Evolutionary conservation across 2,329 filamentous ascomycete species (phyloP).

Genomic region (Blumeria hordei): DNA sequence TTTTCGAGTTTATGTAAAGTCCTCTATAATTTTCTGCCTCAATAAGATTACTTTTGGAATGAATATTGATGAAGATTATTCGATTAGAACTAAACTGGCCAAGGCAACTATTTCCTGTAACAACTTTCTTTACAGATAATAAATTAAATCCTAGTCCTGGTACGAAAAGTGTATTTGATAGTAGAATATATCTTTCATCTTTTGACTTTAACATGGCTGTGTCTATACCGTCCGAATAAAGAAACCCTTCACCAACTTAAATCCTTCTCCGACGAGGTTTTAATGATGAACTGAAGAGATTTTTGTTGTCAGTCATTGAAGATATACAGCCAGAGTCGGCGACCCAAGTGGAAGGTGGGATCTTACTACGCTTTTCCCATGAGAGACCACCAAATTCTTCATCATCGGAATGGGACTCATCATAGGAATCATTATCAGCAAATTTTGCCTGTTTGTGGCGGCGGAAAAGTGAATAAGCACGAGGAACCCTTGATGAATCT

Average conservation of each 20-base stretch:
- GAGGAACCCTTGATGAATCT: background rate
- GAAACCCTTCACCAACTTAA: background rate
- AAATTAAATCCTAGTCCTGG: background rate
- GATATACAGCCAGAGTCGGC: background rate
- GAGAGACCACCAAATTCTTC: background rate
- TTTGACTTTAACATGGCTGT: background rate
- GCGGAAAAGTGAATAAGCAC: background rate
- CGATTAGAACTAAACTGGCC: background rate
- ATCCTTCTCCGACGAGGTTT: background rate
- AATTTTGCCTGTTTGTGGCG: background rate
- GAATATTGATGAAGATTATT: background rate
- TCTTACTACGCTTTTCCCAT: constrained; percentile 1
- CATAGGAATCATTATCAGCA: background rate
- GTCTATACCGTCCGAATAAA: background rate
- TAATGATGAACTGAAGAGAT: background rate
- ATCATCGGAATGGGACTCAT: background rate
- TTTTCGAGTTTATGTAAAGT: background rate
- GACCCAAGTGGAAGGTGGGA: background rate
- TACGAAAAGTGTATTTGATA: background rate
- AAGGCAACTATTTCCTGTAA: background rate
- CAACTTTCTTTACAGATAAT: background rate
- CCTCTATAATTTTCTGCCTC: background rate
- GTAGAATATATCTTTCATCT: background rate
- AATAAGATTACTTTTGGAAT: background rate
- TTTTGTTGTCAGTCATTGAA: too few relatives aligned